phyloP scores from a whole-genome alignment of 2,329 filamentous ascomycete species.

The Diplodia corticola region DNA sequence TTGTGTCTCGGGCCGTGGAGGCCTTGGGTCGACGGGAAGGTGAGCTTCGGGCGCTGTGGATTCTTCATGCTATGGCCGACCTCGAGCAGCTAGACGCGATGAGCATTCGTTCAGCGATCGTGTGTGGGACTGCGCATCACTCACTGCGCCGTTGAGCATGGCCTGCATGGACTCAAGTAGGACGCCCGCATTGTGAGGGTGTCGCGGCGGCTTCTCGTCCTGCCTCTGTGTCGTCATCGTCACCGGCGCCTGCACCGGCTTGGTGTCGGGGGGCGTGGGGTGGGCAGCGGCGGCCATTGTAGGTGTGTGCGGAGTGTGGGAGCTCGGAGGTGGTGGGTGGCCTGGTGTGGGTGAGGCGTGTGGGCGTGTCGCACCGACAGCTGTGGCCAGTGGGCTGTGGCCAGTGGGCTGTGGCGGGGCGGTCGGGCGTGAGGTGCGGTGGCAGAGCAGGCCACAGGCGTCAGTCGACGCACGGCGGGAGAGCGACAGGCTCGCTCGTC shows the following conservation, averaged over 20 bases:
- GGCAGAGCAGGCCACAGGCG: not conserved
- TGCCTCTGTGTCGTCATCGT: not conserved
- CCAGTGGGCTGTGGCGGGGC: not conserved
- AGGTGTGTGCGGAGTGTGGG: not conserved
- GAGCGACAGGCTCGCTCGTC: not conserved
- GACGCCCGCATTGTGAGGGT: constrained; percentile 1
- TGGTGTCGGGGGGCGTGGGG: not conserved
- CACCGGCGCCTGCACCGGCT: not conserved
- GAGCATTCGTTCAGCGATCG: not conserved
- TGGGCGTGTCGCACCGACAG: not conserved
- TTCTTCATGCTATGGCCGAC: constrained; percentile 21
- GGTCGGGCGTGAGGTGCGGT: not conserved
- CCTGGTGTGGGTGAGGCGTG: not conserved
- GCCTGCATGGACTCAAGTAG: constrained; percentile 48
- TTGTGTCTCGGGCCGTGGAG: constrained; percentile 45
- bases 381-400: not conserved
- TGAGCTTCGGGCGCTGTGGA: constrained; percentile 22
- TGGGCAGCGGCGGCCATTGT: constrained; percentile 6
- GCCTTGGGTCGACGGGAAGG: constrained; percentile 46
- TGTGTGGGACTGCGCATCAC: constrained; percentile 25
- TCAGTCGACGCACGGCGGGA: not conserved
- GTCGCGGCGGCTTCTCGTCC: not conserved
- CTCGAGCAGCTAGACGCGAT: constrained; percentile 7
- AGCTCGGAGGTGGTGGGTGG: not conserved
- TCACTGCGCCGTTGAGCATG: constrained; percentile 51